A percentile compares a stretch with the other conserved stretches of the same genome.
Evolutionary conservation across 345 rosid genomes (phyloP).

Genomic region (Gossypium turneri): DNA sequence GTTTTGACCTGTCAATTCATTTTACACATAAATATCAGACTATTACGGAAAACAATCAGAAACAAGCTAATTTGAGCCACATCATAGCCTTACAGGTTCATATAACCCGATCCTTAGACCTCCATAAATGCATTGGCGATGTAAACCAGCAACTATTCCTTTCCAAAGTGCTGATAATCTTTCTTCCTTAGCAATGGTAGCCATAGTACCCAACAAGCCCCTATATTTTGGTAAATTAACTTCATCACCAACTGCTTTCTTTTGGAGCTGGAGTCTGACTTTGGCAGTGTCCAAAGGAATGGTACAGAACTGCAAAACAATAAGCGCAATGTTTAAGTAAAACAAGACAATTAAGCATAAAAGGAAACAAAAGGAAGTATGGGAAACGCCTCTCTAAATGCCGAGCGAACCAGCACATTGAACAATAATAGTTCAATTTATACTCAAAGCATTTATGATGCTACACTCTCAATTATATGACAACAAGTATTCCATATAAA

Average conservation of each 20-base stretch:
- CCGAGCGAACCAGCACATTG: not conserved
- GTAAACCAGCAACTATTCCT: conserved; percentile 85
- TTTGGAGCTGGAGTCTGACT: conserved; percentile 97
- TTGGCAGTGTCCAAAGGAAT: conserved; percentile 90
- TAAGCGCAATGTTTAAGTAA: conserved; percentile 2
- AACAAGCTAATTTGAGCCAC: not conserved
- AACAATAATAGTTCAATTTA: not conserved
- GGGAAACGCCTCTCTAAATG: not conserved
- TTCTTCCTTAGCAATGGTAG: conserved; percentile 88
- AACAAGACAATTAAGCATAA: not conserved
- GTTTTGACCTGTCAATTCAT: conserved; percentile 68
- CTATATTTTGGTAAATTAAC: conserved; percentile 54
- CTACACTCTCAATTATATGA: not conserved
- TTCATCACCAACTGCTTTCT: conserved; percentile 57
- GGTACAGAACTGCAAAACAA: conserved; percentile 64
- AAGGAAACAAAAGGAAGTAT: not conserved
- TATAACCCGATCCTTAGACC: conserved; percentile 89
- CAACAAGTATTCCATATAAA: not conserved
- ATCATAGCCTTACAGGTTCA: conserved; percentile 68
- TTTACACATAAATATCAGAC: conserved; percentile 9
- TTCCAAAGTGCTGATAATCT: conserved; percentile 82
- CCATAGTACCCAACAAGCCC: conserved; percentile 70
- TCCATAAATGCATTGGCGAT: conserved; percentile 88
- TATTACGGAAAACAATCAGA: not conserved
- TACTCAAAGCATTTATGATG: not conserved